Evolutionary conservation across 2,329 filamentous ascomycete species (phyloP).

Genomic region (Fusarium albosuccineum): DNA sequence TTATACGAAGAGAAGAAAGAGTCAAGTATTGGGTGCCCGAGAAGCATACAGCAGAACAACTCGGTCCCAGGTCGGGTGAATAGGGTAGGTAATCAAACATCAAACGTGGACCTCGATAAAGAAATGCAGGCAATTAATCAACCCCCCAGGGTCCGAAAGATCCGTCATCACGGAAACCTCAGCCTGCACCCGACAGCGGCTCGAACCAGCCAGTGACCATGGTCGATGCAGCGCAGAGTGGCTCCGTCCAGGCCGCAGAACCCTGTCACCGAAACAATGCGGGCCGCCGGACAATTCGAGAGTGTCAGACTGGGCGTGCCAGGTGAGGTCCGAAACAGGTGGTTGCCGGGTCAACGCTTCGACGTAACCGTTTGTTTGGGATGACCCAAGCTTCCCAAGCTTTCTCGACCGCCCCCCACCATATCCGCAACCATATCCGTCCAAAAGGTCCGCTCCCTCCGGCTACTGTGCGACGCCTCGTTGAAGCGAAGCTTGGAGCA

Average conservation of each 20-base stretch:
- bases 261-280: slow-evolving; percentile 33
- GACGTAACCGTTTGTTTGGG: slow-evolving; percentile 41
- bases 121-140: slow-evolving; percentile 37
- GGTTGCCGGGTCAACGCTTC: slow-evolving; percentile 37
- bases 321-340: slow-evolving; percentile 12
- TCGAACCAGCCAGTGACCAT: slow-evolving; percentile 15
- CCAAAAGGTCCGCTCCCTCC: slow-evolving; percentile 38
- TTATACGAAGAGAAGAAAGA: neutral
- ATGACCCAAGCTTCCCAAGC: slow-evolving; percentile 18
- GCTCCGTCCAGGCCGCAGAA: neutral
- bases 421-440: slow-evolving; percentile 34
- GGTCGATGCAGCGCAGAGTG: slow-evolving; percentile 16
- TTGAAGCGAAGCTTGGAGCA: slow-evolving; percentile 15
- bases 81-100: slow-evolving; percentile 1
- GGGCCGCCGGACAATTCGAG: slow-evolving; percentile 17
- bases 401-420: slow-evolving; percentile 34
- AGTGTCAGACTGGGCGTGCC: slow-evolving; percentile 22
- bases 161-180: neutral
- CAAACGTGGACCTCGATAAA: slow-evolving; percentile 3
- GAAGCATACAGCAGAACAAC: neutral
- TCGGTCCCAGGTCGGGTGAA: neutral
- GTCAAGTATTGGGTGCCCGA: neutral
- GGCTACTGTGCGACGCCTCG: slow-evolving; percentile 26
- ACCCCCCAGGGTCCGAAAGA: neutral
- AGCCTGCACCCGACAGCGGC: neutral